Conservation (phyloP, 1,284 basidiomycete genomes). For the Peniophora sp. region DNA sequence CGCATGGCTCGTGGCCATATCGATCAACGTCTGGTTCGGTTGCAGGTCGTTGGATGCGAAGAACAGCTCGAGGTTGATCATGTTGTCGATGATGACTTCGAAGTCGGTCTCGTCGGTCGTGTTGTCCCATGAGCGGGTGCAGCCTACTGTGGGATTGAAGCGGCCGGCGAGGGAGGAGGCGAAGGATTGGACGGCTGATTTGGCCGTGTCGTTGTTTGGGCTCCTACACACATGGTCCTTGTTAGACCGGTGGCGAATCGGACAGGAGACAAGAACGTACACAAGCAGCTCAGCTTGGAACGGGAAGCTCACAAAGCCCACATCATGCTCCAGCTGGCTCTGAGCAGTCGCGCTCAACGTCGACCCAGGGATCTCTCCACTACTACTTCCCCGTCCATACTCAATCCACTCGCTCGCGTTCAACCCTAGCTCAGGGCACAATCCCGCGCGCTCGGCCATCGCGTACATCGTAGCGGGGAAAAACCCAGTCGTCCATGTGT, state of each 20-base stretch:
- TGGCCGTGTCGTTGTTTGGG: conserved; percentile 28
- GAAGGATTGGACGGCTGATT: conserved; percentile 28
- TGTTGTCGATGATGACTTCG: conserved; percentile 67
- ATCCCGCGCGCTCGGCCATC: conserved; percentile 38
- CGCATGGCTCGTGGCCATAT: conserved; percentile 58
- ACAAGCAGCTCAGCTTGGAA: conserved; percentile 35
- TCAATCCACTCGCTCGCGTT: conserved; percentile 33
- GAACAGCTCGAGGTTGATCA: conserved; percentile 69
- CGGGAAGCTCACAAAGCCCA: conserved; percentile 62
- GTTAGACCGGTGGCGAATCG: neutral
- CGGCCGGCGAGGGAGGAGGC: conserved; percentile 30
- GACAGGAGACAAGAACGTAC: conserved; percentile 14
- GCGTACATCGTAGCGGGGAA: conserved; percentile 56
- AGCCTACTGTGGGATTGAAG: conserved; percentile 35
- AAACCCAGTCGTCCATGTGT: conserved; percentile 66
- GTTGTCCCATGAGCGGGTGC: conserved; percentile 45
- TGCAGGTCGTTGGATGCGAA: conserved; percentile 49
- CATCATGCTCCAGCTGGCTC: conserved; percentile 52
- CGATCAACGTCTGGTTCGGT: conserved; percentile 45
- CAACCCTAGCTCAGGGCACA: conserved; percentile 34
- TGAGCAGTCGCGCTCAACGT: conserved; percentile 25
- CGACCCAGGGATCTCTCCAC: conserved; percentile 32
- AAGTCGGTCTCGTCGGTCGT: conserved; percentile 44
- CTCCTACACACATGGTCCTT: conserved; percentile 20
- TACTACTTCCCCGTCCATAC: conserved; percentile 41